Evolutionary conservation across 768 basidiomycete genomes (phyloP).

Genomic region (Rhodotorula kratochvilovae): DNA sequence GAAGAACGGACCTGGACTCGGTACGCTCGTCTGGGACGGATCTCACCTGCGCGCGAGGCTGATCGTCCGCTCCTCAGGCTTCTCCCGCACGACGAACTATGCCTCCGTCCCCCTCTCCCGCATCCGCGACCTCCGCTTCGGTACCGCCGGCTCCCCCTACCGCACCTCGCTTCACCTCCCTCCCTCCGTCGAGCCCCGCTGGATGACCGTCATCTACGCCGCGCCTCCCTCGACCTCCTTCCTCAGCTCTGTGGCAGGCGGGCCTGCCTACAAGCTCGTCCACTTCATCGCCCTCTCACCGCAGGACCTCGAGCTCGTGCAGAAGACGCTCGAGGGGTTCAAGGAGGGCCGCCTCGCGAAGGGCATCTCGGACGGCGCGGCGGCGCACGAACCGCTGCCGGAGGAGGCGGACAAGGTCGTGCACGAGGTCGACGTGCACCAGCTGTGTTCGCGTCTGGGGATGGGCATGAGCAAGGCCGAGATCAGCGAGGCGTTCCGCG

Average conservation of each 20-base stretch:
- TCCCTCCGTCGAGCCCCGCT: constrained; percentile 32
- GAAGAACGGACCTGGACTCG: constrained; percentile 28
- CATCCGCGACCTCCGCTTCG: constrained; percentile 34
- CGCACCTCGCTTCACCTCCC: constrained; percentile 36
- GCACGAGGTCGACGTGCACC: constrained; percentile 28
- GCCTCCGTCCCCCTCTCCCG: constrained; percentile 28
- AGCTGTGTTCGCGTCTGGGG: constrained; percentile 15
- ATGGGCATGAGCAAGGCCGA: constrained; percentile 34
- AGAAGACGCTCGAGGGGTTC: constrained; percentile 26
- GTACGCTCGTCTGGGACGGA: background rate
- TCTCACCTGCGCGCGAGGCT: background rate
- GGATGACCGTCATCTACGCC: constrained; percentile 36
- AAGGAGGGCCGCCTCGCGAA: constrained; percentile 24
- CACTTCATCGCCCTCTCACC: constrained; percentile 30
- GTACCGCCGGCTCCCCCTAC: constrained; percentile 28
- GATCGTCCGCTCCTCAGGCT: background rate
- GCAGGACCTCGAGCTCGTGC: constrained; percentile 19
- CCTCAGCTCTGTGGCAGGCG: constrained; percentile 12
- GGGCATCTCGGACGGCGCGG: background rate
- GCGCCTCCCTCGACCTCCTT: constrained; percentile 6
- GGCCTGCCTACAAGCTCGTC: constrained; percentile 31
- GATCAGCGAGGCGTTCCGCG: constrained; percentile 28
- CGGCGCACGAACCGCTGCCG: background rate
- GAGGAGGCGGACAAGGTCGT: constrained; percentile 26
- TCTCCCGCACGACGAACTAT: constrained; percentile 18